Evolutionary conservation across 1,284 basidiomycete genomes (phyloP).

Genomic region (Fomitopsis palustris): DNA sequence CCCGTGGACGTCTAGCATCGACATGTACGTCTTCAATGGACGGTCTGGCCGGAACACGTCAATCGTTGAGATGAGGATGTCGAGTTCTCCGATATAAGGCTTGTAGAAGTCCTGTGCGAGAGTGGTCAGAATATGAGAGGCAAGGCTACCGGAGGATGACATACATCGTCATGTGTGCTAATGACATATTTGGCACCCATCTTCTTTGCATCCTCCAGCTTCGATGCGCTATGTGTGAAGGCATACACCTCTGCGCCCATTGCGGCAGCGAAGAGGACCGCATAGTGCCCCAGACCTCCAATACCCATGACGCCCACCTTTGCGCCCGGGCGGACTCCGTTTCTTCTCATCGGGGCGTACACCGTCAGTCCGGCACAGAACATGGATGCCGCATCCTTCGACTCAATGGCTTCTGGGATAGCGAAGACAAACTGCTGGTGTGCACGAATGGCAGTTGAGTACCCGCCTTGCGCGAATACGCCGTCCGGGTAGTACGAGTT

Average conservation of each 20-base stretch:
- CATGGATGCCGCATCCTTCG: slow-evolving; percentile 47
- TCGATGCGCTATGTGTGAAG: slow-evolving; percentile 57
- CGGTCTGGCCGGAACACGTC: slow-evolving; percentile 22
- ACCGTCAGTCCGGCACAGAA: slow-evolving; percentile 65
- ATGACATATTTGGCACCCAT: slow-evolving; percentile 56
- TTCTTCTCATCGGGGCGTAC: slow-evolving; percentile 57
- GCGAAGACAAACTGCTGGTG: slow-evolving; percentile 66
- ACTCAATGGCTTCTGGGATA: slow-evolving; percentile 54
- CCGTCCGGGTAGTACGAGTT: slow-evolving; percentile 51
- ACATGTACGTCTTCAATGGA: slow-evolving; percentile 33
- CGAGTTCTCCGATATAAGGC: slow-evolving; percentile 40
- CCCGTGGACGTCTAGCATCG: slow-evolving; percentile 47
- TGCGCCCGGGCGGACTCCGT: slow-evolving; percentile 58
- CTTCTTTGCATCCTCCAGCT: slow-evolving; percentile 56
- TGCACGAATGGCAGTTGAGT: slow-evolving; percentile 59
- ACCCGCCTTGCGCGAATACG: slow-evolving; percentile 53
- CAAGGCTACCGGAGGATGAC: slow-evolving; percentile 3
- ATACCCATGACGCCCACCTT: slow-evolving; percentile 65
- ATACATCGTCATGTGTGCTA: slow-evolving; percentile 33
- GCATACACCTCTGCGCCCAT: slow-evolving; percentile 49
- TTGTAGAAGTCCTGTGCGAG: slow-evolving; percentile 36
- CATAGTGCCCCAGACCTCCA: slow-evolving; percentile 43
- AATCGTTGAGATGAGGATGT: slow-evolving; percentile 56
- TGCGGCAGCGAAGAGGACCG: slow-evolving; percentile 17
- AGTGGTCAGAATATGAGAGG: no score